Evolutionary conservation across 805 yeast species (phyloP).

Genomic region (Starmera dryadoides): DNA sequence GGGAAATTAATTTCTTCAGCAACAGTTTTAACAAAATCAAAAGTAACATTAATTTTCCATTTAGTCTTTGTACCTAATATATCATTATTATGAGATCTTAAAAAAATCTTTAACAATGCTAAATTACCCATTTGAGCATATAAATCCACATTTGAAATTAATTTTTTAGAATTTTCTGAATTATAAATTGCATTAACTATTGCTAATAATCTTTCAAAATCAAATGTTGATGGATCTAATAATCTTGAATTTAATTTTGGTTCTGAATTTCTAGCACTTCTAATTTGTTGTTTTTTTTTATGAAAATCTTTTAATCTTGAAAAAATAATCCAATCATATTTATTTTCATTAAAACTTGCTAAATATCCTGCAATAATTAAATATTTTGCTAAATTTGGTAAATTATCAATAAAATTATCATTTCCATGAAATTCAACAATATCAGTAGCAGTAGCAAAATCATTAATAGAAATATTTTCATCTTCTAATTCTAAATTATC

Average conservation of each 20-base stretch:
- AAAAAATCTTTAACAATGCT: constrained; percentile 24
- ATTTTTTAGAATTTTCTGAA: constrained; percentile 26
- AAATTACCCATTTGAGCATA: constrained; percentile 27
- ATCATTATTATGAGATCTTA: constrained; percentile 35
- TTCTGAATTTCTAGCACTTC: constrained; percentile 31
- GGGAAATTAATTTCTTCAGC: constrained; percentile 62
- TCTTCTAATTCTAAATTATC: constrained; percentile 8
- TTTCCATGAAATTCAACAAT: background rate
- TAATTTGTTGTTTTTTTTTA: constrained; percentile 26
- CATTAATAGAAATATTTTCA: background rate
- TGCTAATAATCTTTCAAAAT: constrained; percentile 73
- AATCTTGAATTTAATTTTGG: constrained; percentile 49
- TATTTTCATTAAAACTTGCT: constrained; percentile 70
- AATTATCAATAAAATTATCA: constrained; percentile 28
- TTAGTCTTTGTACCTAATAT: constrained; percentile 58
- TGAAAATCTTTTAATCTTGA: constrained; percentile 51
- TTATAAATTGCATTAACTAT: constrained; percentile 66
- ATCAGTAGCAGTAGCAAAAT: constrained; percentile 2
- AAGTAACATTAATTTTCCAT: constrained; percentile 74
- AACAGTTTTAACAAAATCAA: constrained; percentile 53
- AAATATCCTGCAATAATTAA: constrained; percentile 76
- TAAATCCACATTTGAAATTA: constrained; percentile 26
- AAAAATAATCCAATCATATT: constrained; percentile 61
- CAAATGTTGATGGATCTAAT: constrained; percentile 67
- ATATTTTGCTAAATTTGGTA: constrained; percentile 58